phyloP scores from a whole-genome alignment of 129 eudicot genomes.

The Escallonia rubra region DNA sequence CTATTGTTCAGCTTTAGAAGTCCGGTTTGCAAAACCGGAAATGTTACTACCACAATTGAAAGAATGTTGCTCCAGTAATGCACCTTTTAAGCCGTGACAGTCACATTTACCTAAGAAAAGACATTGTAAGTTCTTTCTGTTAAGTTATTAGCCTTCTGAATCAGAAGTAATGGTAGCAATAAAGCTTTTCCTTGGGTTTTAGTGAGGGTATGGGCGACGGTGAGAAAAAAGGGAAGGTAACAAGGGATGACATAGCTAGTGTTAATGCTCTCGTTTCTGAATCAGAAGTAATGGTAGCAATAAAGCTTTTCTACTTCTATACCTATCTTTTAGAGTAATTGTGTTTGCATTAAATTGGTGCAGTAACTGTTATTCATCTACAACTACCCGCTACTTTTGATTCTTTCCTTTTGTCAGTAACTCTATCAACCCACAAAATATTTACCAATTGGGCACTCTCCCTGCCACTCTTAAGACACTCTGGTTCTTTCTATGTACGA shows the following conservation, averaged over 20 bases:
- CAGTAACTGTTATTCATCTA: constrained; percentile 14
- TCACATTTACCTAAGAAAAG: neutral
- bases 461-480: neutral
- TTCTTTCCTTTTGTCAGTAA: neutral
- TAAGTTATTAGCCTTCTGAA: constrained; percentile 23
- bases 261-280: constrained; percentile 26
- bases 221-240: neutral
- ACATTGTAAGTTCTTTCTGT: constrained; percentile 21
- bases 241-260: constrained; percentile 4
- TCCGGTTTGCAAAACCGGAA: neutral
- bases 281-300: constrained; percentile 68
- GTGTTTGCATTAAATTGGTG: constrained; percentile 32
- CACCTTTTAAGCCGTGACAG: no score
- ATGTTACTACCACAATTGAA: no score
- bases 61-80: no score
- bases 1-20: constrained; percentile 29
- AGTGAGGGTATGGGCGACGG: constrained; percentile 17
- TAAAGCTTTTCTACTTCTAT: constrained; percentile 16
- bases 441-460: no score
- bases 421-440: no score
- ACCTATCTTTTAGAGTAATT: constrained; percentile 31
- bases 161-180: constrained; percentile 71
- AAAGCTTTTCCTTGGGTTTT: constrained; percentile 42
- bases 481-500: neutral
- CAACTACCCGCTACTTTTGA: constrained; percentile 3